Evolutionary conservation across 2,329 filamentous ascomycete species (phyloP).

Genomic region (Aspergillus latus): DNA sequence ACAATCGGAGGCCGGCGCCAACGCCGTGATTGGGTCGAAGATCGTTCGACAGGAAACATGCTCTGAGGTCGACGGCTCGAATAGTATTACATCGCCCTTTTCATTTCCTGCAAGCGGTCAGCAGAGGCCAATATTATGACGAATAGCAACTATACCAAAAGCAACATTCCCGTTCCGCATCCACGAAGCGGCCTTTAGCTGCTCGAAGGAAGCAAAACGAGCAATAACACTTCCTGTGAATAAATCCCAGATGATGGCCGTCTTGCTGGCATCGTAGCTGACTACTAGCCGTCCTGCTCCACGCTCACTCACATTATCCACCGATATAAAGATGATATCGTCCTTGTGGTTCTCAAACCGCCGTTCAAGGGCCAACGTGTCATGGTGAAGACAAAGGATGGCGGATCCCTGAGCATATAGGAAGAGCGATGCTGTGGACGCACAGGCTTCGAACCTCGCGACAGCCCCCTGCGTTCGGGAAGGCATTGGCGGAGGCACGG

Average conservation of each 20-base stretch:
- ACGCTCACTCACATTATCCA: slow-evolving; percentile 86
- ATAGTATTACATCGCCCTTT: slow-evolving; percentile 90
- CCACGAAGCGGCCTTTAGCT: slow-evolving; percentile 82
- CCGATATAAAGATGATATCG: slow-evolving; percentile 77
- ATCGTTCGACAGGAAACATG: slow-evolving; percentile 89
- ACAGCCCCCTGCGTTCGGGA: slow-evolving; percentile 31
- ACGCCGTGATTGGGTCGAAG: slow-evolving; percentile 89
- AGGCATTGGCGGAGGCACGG: slow-evolving; percentile 38
- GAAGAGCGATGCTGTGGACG: slow-evolving; percentile 86
- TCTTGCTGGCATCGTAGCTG: slow-evolving; percentile 88
- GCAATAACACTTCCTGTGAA: slow-evolving; percentile 87
- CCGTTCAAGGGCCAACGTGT: slow-evolving; percentile 84
- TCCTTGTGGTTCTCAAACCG: slow-evolving; percentile 81
- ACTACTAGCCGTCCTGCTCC: slow-evolving; percentile 83
- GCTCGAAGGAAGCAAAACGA: slow-evolving; percentile 88
- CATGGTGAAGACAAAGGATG: slow-evolving; percentile 86
- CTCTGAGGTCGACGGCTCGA: slow-evolving; percentile 89
- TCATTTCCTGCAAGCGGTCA: slow-evolving; percentile 66
- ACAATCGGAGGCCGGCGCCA: slow-evolving; percentile 86
- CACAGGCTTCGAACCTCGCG: slow-evolving; percentile 75
- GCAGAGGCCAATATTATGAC: background rate
- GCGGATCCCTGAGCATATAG: slow-evolving; percentile 81
- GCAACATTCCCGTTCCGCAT: slow-evolving; percentile 97
- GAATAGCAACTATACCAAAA: slow-evolving; percentile 68
- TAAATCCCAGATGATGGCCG: slow-evolving; percentile 94